Base-by-base conservation (phyloP, 164 flowering plant species). In the Vitis labrusca region DNA sequence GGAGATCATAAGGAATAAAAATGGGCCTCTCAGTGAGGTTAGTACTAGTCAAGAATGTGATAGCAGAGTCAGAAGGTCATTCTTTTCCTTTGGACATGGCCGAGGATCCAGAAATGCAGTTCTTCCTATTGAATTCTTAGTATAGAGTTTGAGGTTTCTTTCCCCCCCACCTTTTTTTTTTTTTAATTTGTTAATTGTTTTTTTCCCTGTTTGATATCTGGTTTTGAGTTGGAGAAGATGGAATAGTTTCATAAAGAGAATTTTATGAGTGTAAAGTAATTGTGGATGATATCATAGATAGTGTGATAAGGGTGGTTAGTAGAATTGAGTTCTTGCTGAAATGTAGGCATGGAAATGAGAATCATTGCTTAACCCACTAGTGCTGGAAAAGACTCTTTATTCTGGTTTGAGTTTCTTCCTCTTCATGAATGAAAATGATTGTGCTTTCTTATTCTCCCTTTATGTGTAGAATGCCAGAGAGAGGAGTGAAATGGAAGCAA, bases 321-420 rank as follows among this genome's bases (percentile, higher is more conserved):
- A 0, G 10, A 16, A 52, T 13, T 2, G 37, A 48, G 14, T 51
- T 73, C 10, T 67, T 74, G n/a, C 62, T 70, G 54, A 56, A 72
- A 56, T 68, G 59, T 63, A 62, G 68, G 74, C 63, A 70, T 78
- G 73, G 59, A 63, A 17, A 65, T 63, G 54, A 72, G 72, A 71
- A 75, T 78, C 74, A 77, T 77, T 69, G 71, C 73, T 70, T 72
- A 19, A 73, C 56, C 76, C 78, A 73, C 61, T 23, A 71, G 44
- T 50, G 27, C 29, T 51, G 58, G 76, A 58, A 61, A 23, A 16
- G 52, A 47, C 12, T 13, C 54, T 55, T 59, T 55, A 7, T 70
- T 64, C 17, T 52, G 32, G 15, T 71, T 66, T 72, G 32, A 62
- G 61, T 59, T 71, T 65, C 27, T 61, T 57, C 57, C 50, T 68